Evolutionary conservation across 78 protist species (phyloP).

Genomic region (Dictyostelium purpureum): DNA sequence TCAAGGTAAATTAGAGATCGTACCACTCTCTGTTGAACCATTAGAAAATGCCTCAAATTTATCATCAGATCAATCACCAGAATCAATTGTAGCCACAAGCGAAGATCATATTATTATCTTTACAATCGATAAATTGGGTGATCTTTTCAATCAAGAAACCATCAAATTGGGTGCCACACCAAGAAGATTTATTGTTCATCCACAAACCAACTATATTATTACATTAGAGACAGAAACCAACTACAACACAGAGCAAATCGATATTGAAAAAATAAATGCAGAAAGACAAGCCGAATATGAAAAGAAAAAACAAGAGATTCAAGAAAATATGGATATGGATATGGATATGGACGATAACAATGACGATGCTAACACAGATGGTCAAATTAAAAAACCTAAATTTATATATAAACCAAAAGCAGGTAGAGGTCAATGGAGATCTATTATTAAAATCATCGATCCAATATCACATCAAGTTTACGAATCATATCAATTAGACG

Average conservation of each 20-base stretch:
- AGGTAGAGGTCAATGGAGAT: slow-evolving; percentile 90
- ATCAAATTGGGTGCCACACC: slow-evolving; percentile 89
- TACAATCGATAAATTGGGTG: slow-evolving; percentile 88
- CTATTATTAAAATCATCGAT: slow-evolving; percentile 89
- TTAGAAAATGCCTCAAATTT: slow-evolving; percentile 92
- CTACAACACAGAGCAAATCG: neutral
- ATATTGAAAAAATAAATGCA: neutral
- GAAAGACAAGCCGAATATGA: neutral
- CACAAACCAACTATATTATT: slow-evolving; percentile 66
- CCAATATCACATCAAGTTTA: slow-evolving; percentile 59
- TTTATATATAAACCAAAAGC: slow-evolving; percentile 66
- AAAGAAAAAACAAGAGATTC: neutral
- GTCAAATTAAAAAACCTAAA: neutral
- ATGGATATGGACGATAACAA: neutral
- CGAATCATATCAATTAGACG: slow-evolving; percentile 70
- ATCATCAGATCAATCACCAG: slow-evolving; percentile 94
- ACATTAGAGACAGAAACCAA: slow-evolving; percentile 91
- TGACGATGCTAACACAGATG: slow-evolving; percentile 38
- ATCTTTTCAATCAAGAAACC: slow-evolving; percentile 86
- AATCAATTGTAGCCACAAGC: slow-evolving; percentile 94
- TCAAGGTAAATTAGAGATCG: slow-evolving; percentile 40
- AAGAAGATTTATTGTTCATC: slow-evolving; percentile 83
- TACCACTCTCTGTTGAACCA: slow-evolving; percentile 89
- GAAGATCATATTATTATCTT: slow-evolving; percentile 88
- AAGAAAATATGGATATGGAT: neutral